Conservation (phyloP, 2,329 filamentous ascomycete species). For the Talaromyces amestolkiae region DNA sequence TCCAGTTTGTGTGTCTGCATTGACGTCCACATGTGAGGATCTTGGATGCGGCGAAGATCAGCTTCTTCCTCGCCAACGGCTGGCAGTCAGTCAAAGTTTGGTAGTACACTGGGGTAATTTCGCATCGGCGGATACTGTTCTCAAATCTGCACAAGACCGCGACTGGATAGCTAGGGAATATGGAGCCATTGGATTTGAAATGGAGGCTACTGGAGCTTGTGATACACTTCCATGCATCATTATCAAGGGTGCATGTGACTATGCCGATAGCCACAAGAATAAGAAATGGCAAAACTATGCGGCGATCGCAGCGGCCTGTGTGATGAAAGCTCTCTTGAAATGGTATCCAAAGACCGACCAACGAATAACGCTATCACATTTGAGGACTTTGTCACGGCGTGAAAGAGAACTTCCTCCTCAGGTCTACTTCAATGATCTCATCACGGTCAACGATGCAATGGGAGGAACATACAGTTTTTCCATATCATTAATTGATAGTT, state of each 20-base stretch:
- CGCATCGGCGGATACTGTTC: constrained; percentile 4
- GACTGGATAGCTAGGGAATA: neutral
- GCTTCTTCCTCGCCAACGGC: neutral
- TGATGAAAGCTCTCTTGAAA: neutral
- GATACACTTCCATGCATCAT: constrained; percentile 18
- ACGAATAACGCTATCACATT: no score
- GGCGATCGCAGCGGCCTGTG: neutral
- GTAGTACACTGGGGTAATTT: neutral
- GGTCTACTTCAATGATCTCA: neutral
- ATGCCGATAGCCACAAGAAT: constrained; percentile 2
- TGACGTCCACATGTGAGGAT: neutral
- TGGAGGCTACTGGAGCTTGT: constrained; percentile 29
- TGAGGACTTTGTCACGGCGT: no score
- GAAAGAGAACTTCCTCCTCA: neutral
- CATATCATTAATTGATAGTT: neutral
- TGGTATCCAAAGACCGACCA: neutral
- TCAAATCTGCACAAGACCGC: constrained; percentile 7
- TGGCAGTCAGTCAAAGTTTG: neutral
- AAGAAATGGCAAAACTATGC: constrained; percentile 5
- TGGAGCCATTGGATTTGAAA: constrained; percentile 27
- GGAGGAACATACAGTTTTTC: neutral
- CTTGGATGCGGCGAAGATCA: neutral
- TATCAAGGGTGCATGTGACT: constrained; percentile 8
- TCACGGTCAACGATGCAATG: constrained; percentile 1
- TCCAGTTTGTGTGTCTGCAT: neutral